Evolutionary conservation across 2,329 filamentous ascomycete species (phyloP), one percentile per base, ranked within the genome.

Genomic region (Byssochlamys sp.): DNA sequence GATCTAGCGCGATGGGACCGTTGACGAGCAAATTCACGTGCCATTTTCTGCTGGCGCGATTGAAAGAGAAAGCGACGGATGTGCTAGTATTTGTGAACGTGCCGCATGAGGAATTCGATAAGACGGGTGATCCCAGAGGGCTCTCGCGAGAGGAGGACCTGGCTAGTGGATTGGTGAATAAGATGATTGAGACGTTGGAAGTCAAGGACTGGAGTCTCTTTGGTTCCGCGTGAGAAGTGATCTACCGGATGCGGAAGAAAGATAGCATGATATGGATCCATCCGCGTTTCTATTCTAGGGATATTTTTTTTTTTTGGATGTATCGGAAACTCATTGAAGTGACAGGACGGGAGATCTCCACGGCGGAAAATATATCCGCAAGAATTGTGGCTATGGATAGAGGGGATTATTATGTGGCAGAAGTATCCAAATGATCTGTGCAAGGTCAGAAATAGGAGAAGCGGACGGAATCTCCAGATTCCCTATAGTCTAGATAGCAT

Each of bases 51-150:
- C 78, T 96, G 48, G 76, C 96, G 57, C 81, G 92, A 14, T 79
- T 97, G 52, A 86, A 86, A 72, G 81, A 83, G 66, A 81, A 91
- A 69, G 79, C 78, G 58, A 92, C 91, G 1, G 92, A 97, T 73
- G 76, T 97, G 45, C 77, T 96, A 52, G 84, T 96, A 61, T 89
- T 89, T 48, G 84, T 96, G 68, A 96, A 96, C 73, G 88, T 95
- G 53, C 92, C 91, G 28, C 87, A 94, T 71, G 85, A 87, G 7
- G 85, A 90, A 31, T 83, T 92, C 57, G 85, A 85, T 14, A 85
- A 82, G 69, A 81, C 82, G 67, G 88, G 86, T 3, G 80, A 84
- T 71, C 75, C 89, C 62, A 85, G 89, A 66, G 86, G 85, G 55
- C 81, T 86, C 65, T 82, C 81, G 4, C 81, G 87, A 39, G 87